A percentile compares a stretch with the other conserved stretches of the same genome.
These are phyloP conservation scores for Coemansia sp. DNA, from an alignment of 192 early-diverging fungal species.

Conservation along the genomic window DNA sequence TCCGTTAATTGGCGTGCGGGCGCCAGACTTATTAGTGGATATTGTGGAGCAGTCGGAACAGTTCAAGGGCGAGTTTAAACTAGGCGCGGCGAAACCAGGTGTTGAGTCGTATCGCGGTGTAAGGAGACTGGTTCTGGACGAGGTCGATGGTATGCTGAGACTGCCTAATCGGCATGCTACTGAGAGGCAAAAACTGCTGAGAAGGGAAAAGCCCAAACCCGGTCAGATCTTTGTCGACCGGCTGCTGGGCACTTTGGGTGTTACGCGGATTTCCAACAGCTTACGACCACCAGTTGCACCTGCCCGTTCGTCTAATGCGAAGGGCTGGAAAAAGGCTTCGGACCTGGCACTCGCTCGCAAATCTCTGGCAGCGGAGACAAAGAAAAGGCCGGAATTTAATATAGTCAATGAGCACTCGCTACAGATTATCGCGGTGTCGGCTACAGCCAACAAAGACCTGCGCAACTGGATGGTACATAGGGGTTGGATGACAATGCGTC, in stretches of 20 bases:
- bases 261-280: background rate
- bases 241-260: conserved; percentile 11
- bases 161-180: conserved; percentile 32
- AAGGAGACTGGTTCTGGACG: conserved; percentile 43
- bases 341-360: background rate
- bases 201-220: conserved; percentile 31
- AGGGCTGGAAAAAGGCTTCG: conserved; percentile 12
- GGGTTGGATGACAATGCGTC: conserved; percentile 23
- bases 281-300: background rate
- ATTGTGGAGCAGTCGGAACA: too few relatives aligned
- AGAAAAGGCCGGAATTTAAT: background rate
- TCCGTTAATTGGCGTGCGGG: background rate
- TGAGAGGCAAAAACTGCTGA: conserved; percentile 10
- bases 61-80: too few relatives aligned
- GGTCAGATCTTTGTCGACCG: conserved; percentile 44
- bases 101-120: conserved; percentile 11
- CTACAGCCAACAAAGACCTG: conserved; percentile 28
- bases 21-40: background rate
- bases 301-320: background rate
- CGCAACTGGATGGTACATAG: conserved; percentile 25
- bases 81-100: too few relatives aligned
- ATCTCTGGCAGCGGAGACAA: background rate
- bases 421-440: conserved; percentile 32
- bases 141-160: conserved; percentile 41
- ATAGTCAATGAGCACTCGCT: conserved; percentile 20